These are phyloP conservation scores for Paratinospora sagittata DNA, from an alignment of 164 flowering plant genomes.

Conservation along the genomic window DNA sequence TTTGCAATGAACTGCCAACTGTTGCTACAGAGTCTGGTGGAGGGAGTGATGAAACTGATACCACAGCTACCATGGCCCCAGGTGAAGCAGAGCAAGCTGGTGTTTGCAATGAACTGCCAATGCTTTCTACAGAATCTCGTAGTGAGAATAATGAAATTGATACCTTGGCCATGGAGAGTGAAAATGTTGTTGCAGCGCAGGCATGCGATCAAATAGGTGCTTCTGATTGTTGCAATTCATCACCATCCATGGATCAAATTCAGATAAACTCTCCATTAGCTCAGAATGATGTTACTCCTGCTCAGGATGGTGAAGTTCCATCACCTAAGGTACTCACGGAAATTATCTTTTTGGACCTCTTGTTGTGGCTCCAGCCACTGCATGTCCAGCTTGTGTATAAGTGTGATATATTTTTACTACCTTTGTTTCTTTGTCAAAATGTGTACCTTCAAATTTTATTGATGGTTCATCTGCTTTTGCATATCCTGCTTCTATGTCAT, in stretches of 20 bases:
- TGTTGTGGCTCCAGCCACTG: background rate
- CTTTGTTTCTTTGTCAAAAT: no score
- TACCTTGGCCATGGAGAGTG: constrained; percentile 1
- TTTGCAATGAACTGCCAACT: constrained; percentile 6
- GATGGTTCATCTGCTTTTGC: no score
- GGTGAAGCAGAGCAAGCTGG: constrained; percentile 4
- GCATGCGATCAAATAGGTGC: constrained; percentile 12
- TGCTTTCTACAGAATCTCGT: background rate
- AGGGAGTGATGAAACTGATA: constrained; percentile 14
- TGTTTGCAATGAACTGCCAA: constrained; percentile 6
- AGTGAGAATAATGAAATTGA: constrained; percentile 14
- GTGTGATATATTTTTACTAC: no score
- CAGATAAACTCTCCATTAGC: background rate
- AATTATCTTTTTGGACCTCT: background rate
- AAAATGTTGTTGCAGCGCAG: constrained; percentile 1
- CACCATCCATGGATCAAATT: constrained; percentile 8
- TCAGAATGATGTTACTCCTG: constrained; percentile 3
- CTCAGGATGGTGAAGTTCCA: constrained; percentile 14
- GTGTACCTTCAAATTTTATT: no score
- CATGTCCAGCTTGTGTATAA: no score
- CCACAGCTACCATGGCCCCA: constrained; percentile 6
- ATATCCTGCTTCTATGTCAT: no score
- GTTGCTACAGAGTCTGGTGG: background rate
- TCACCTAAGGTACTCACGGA: constrained; percentile 20
- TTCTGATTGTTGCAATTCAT: constrained; percentile 1